Base-by-base conservation (phyloP, 805 yeast species). In the Saccharomycopsis fibuligera region DNA sequence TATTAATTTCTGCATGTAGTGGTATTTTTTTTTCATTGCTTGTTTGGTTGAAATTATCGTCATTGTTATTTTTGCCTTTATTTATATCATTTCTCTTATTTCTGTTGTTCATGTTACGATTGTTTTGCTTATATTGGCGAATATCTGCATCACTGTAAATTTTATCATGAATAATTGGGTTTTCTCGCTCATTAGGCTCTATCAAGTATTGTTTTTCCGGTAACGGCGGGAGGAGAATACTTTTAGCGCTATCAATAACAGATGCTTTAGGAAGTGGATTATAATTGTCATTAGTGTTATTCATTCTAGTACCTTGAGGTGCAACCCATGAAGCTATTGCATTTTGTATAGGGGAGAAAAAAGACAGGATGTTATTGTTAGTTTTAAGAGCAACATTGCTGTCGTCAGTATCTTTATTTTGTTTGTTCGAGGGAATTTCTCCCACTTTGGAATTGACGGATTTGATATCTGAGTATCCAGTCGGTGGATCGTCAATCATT, bases 111-210 rank as follows among this genome's bases (percentile, higher is more conserved):
- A 21, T 10, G 12, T 35, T 21, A 6, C 37, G 35, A 6, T 21
- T n/a, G 10, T 24, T n/a, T 3, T 23, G 35, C 22, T 49, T 54
- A 9, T 51, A 56, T 24, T 53, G 60, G 6, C 83, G 81, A 3
- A 78, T 60, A 56, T 78, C 83, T 0, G 59, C 54, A 19, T 70
- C 76, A 1, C 70, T 63, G 58, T 85, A 86, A 0, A 81, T 62
- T 56, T 74, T 78, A 60, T 86, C 95, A 62, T 86, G 91, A 23
- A 86, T 61, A 21, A 86, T 81, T 1, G 78, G 77, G 30, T 72
- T 59, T 21, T 72, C 72, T 48, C 95, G 67, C 1, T 77, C 65
- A 1, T 62, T 62, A 0, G 95, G 95, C 57, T 85, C 83, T 36
- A 74, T 74, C 10, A 86, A 71, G 60, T 69, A 85, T 49, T 75